Conservation (phyloP, 176 grass and related monocot species). For the Lolium rigidum region DNA sequence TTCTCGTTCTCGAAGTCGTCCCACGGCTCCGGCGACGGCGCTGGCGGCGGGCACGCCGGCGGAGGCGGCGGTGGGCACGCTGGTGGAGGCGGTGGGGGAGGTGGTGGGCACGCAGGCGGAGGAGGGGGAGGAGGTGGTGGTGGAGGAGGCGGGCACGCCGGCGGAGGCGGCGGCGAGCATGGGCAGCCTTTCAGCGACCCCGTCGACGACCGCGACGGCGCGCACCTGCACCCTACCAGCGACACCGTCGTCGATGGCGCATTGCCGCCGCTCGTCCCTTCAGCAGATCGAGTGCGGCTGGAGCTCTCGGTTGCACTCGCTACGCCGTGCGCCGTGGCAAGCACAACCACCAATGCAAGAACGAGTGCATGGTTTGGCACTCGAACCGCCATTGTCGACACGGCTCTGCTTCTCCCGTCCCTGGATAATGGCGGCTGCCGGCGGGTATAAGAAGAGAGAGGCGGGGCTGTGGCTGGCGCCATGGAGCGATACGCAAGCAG, state of each 20-base stretch:
- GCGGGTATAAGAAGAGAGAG: constrained; percentile 23
- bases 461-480: constrained; percentile 4
- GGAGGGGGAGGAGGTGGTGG: neutral
- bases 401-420: neutral
- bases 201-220: neutral
- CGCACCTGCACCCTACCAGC: neutral
- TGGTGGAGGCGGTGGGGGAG: neutral
- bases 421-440: constrained; percentile 19
- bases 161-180: neutral
- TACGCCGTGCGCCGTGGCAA: neutral
- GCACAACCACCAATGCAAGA: neutral
- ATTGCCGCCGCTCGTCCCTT: neutral
- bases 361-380: neutral
- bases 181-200: neutral
- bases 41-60: neutral
- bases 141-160: neutral
- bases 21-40: neutral
- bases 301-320: neutral
- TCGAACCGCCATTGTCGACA: constrained; percentile 13
- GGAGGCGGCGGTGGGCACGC: neutral
- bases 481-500: neutral
- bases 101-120: neutral
- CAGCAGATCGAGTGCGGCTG: neutral
- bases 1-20: constrained; percentile 54
- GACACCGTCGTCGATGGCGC: neutral